Conservation (phyloP, 2,329 filamentous ascomycete species). For the Hortaea sp. region DNA sequence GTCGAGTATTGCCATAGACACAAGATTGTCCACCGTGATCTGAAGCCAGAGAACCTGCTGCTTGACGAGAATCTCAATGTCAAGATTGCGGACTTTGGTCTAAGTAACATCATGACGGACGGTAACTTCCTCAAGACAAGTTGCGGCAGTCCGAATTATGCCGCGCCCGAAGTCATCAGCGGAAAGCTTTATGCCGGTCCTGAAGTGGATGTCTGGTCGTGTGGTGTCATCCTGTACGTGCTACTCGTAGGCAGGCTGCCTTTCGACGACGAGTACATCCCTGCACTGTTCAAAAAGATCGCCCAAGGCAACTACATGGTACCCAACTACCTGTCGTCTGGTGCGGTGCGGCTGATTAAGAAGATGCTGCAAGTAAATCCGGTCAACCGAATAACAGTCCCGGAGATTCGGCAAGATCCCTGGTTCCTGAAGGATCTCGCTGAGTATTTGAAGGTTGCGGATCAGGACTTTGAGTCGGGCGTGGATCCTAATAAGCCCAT, state of each 20-base stretch:
- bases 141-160: constrained; percentile 96
- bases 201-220: constrained; percentile 97
- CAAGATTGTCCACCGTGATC: constrained; percentile 95
- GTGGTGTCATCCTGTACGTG: constrained; percentile 57
- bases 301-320: constrained; percentile 88
- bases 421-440: constrained; percentile 90
- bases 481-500: constrained; percentile 89
- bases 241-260: constrained; percentile 62
- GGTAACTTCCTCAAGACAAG: constrained; percentile 98
- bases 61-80: constrained; percentile 94
- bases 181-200: constrained; percentile 95
- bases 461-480: constrained; percentile 92
- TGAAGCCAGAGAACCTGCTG: constrained; percentile 94
- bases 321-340: constrained; percentile 79
- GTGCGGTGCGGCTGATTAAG: constrained; percentile 72
- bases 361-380: constrained; percentile 94
- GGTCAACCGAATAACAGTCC: constrained; percentile 85
- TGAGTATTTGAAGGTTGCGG: constrained; percentile 73
- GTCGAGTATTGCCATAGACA: constrained; percentile 98
- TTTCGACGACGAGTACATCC: constrained; percentile 98
- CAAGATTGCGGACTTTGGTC: constrained; percentile 96
- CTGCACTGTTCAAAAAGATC: constrained; percentile 95
- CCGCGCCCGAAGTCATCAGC: constrained; percentile 93
- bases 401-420: constrained; percentile 82
- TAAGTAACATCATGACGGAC: constrained; percentile 99